phyloP scores from a whole-genome alignment of 768 basidiomycete species.

The Hypholoma fasciculare region DNA sequence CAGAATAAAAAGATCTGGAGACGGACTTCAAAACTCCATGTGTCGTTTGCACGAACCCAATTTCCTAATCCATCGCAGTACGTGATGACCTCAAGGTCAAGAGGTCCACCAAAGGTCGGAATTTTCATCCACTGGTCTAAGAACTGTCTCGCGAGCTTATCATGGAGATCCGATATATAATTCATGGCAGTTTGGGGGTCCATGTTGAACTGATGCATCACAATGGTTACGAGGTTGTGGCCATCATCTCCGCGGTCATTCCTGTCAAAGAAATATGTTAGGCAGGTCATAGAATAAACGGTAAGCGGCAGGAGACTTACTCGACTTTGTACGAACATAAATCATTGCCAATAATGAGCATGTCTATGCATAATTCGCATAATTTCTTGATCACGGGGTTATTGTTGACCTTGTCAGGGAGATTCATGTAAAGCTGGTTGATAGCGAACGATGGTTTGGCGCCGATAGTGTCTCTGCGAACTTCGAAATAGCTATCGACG shows the following conservation, averaged over 20 bases:
- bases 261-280: slow-evolving; percentile 23
- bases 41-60: slow-evolving; percentile 49
- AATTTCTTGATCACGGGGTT: slow-evolving; percentile 30
- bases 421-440: slow-evolving; percentile 32
- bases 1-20: not conserved
- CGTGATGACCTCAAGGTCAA: slow-evolving; percentile 37
- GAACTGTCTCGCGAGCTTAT: slow-evolving; percentile 36
- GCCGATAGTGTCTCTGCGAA: slow-evolving; percentile 41
- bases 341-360: slow-evolving; percentile 36
- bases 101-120: slow-evolving; percentile 39
- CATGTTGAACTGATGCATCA: slow-evolving; percentile 41
- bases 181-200: slow-evolving; percentile 39
- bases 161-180: slow-evolving; percentile 35
- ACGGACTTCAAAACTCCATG: slow-evolving; percentile 45
- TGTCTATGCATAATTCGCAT: slow-evolving; percentile 25
- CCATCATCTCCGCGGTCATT: slow-evolving; percentile 32
- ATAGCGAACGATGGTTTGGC: slow-evolving; percentile 39
- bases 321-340: not conserved
- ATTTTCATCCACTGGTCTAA: slow-evolving; percentile 31
- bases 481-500: slow-evolving; percentile 38
- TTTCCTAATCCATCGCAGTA: slow-evolving; percentile 51
- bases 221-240: slow-evolving; percentile 48
- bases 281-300: slow-evolving; percentile 11
- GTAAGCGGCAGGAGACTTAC: not conserved
- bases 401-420: slow-evolving; percentile 40